Conservation (phyloP, 352 stramenopile species). For the Phytophthora tentaculata region DNA sequence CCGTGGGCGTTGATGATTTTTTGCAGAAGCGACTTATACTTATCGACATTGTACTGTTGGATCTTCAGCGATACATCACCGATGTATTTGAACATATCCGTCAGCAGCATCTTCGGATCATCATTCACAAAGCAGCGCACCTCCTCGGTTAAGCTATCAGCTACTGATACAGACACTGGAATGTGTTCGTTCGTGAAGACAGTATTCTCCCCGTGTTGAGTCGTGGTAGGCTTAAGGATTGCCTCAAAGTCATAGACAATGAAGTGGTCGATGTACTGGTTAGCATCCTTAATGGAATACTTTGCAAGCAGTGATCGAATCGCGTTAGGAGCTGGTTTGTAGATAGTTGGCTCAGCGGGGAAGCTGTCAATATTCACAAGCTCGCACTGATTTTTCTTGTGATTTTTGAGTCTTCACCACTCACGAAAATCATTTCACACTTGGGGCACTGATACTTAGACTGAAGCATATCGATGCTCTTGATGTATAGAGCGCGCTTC, state of each 20-base stretch:
- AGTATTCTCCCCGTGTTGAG: background rate
- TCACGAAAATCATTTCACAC: slow-evolving; percentile 1
- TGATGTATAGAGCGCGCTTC: background rate
- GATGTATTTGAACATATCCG: slow-evolving; percentile 1
- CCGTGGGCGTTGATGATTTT: background rate
- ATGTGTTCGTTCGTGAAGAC: background rate
- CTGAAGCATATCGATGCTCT: background rate
- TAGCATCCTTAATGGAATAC: background rate
- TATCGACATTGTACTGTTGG: slow-evolving; percentile 1
- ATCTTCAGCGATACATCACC: background rate
- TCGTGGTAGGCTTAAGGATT: background rate
- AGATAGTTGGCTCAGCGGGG: background rate
- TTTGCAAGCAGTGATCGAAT: background rate
- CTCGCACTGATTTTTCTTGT: background rate
- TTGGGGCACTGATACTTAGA: background rate
- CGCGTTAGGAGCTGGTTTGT: background rate
- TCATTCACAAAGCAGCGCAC: background rate
- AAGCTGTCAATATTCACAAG: background rate
- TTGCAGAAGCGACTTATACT: background rate
- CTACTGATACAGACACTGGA: background rate
- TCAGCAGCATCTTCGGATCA: background rate
- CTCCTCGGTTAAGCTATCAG: slow-evolving; percentile 1
- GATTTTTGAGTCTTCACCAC: background rate
- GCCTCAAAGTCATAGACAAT: background rate
- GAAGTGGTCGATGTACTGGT: background rate